These are phyloP conservation scores for Monosporascus sp. DNA, from an alignment of 2,329 filamentous ascomycete genomes.

Conservation along the genomic window DNA sequence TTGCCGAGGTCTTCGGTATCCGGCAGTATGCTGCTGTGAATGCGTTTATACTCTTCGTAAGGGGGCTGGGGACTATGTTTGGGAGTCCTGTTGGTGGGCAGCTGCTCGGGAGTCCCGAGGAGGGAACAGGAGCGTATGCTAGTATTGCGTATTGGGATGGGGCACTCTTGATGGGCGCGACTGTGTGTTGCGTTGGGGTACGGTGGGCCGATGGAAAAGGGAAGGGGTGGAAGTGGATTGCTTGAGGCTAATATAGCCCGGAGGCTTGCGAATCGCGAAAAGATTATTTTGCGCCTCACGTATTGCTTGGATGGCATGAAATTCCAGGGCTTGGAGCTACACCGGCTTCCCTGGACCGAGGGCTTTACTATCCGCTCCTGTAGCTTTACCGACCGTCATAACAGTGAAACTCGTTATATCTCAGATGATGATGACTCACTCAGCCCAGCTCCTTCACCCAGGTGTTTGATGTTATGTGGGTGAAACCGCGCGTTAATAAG, in stretches of 20 bases:
- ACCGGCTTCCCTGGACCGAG: no score
- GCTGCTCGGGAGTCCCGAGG: constrained; percentile 28
- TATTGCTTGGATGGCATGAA: no score
- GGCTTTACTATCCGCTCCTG: no score
- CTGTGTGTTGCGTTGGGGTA: constrained; percentile 34
- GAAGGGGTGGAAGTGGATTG: constrained; percentile 35
- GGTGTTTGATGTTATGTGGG: no score
- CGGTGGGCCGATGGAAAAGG: constrained; percentile 34
- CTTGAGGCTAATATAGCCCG: constrained; percentile 13
- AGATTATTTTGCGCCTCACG: no score
- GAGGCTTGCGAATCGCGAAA: no score
- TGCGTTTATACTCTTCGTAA: constrained; percentile 39
- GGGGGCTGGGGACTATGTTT: constrained; percentile 37
- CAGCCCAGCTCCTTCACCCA: no score
- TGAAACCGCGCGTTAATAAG: no score
- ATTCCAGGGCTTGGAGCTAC: no score
- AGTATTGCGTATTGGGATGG: constrained; percentile 36
- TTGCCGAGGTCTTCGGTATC: constrained; percentile 43
- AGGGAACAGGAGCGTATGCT: constrained; percentile 28
- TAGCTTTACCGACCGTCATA: no score
- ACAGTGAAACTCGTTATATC: no score
- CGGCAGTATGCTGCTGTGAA: constrained; percentile 41
- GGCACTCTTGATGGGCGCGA: constrained; percentile 32
- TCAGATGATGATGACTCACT: no score
- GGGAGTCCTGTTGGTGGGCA: constrained; percentile 39